These are phyloP conservation scores for Akebia trifoliata DNA, from an alignment of 164 flowering plant species.

Conservation along the genomic window DNA sequence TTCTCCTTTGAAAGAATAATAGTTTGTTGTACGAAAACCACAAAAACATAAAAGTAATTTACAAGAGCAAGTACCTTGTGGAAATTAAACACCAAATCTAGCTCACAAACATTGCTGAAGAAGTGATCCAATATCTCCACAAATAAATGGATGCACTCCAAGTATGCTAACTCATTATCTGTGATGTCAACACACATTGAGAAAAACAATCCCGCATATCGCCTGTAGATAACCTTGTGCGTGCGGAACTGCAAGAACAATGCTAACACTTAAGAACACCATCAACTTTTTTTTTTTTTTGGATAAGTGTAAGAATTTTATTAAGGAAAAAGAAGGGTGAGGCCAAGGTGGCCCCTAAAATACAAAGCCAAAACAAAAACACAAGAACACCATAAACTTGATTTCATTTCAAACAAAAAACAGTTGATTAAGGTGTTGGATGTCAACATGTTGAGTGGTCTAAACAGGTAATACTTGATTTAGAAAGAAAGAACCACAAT, in stretches of 20 bases:
- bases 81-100: slow-evolving; percentile 96
- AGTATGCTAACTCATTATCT: slow-evolving; percentile 92
- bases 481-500: too few species aligned
- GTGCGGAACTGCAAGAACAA: slow-evolving; percentile 78
- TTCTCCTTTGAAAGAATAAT: background rate
- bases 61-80: slow-evolving; percentile 67
- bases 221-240: slow-evolving; percentile 92
- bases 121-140: slow-evolving; percentile 99
- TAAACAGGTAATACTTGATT: too few species aligned
- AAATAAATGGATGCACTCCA: slow-evolving; percentile 95
- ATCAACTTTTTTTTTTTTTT: too few species aligned
- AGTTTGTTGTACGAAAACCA: background rate
- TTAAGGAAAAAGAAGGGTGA: too few species aligned
- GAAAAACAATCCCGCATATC: slow-evolving; percentile 97
- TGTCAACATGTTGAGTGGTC: too few species aligned
- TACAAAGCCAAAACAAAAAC: too few species aligned
- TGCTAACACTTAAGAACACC: background rate
- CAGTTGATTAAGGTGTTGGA: too few species aligned
- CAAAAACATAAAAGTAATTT: background rate
- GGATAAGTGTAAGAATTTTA: too few species aligned
- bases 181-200: slow-evolving; percentile 96
- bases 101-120: slow-evolving; percentile 99
- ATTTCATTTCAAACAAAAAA: too few species aligned
- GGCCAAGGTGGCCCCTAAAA: too few species aligned
- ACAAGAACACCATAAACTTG: too few species aligned